These are phyloP conservation scores for Ceratocystis albifundus DNA, from an alignment of 2,329 filamentous ascomycete species.

Conservation along the genomic window DNA sequence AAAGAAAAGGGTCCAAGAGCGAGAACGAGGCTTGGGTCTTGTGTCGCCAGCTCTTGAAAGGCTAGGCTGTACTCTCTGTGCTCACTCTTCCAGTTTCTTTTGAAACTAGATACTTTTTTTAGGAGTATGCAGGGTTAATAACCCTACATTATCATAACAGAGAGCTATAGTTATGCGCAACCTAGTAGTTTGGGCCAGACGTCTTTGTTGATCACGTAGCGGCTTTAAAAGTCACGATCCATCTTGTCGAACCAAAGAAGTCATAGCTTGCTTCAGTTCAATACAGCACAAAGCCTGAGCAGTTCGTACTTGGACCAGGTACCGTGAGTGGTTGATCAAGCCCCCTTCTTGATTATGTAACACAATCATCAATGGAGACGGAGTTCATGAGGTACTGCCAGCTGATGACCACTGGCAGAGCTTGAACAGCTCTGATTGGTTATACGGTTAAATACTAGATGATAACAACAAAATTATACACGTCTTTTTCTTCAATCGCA, in stretches of 20 bases:
- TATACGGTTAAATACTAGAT: neutral
- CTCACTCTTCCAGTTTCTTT: neutral
- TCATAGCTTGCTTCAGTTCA: too few species aligned
- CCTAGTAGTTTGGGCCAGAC: too few species aligned
- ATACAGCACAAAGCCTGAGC: too few species aligned
- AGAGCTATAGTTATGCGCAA: too few species aligned
- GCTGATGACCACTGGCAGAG: neutral
- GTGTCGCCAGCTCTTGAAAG: neutral
- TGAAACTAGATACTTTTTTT: too few species aligned
- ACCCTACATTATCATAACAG: too few species aligned
- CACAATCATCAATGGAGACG: neutral
- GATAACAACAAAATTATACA: too few species aligned
- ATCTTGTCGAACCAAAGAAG: too few species aligned
- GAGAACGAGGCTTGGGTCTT: neutral
- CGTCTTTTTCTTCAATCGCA: neutral
- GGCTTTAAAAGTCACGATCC: too few species aligned
- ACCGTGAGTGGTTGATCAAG: too few species aligned
- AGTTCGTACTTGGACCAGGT: too few species aligned
- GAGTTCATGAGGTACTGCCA: neutral
- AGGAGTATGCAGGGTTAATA: neutral
- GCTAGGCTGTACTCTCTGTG: neutral
- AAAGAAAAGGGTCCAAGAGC: slow-evolving; percentile 12
- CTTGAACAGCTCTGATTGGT: neutral
- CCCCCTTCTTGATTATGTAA: neutral
- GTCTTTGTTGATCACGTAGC: neutral